Percentiles rank a stretch among this genome's conserved stretches.
These are phyloP conservation scores for Cercospora zeae-maydis DNA, from an alignment of 2,329 filamentous ascomycete species.

Conservation along the genomic window DNA sequence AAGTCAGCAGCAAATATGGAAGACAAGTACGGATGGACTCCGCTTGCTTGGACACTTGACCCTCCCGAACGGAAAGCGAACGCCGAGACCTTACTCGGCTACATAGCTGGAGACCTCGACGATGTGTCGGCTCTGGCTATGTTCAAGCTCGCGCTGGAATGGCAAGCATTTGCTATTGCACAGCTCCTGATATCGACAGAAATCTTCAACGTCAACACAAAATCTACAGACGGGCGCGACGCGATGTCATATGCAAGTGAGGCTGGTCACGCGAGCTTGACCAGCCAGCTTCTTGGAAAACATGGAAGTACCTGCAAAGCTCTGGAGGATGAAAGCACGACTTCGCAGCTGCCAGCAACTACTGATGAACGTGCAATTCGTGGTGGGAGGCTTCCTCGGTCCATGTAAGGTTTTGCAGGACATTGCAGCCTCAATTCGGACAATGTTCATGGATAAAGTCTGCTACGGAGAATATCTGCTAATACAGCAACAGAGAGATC, in stretches of 20 bases:
- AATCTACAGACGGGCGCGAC: not conserved
- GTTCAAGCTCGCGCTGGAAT: constrained; percentile 1
- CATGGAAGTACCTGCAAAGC: not conserved
- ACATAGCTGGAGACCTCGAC: not conserved
- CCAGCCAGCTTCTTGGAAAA: not conserved
- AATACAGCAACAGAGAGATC: not conserved
- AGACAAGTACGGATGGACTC: constrained; percentile 1
- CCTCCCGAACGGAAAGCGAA: not conserved
- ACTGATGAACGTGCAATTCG: not conserved
- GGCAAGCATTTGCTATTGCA: not conserved
- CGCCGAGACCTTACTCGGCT: not conserved
- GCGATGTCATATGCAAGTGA: constrained; percentile 1
- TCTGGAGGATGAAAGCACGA: not conserved
- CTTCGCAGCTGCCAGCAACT: not conserved
- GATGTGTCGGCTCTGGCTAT: constrained; percentile 1
- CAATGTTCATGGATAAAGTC: not conserved
- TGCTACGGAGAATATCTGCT: not conserved
- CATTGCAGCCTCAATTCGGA: not conserved
- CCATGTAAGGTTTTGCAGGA: not conserved
- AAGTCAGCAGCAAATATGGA: not conserved
- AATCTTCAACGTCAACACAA: constrained; percentile 4
- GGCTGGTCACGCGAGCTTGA: not conserved
- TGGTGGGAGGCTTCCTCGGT: not conserved
- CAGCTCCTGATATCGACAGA: not conserved
- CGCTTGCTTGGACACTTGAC: constrained; percentile 1